A percentile compares a stretch with the other conserved stretches of the same genome.
These are phyloP conservation scores for Mycosphaerelloides madeirae DNA, from an alignment of 2,329 filamentous ascomycete genomes.

Conservation along the genomic window DNA sequence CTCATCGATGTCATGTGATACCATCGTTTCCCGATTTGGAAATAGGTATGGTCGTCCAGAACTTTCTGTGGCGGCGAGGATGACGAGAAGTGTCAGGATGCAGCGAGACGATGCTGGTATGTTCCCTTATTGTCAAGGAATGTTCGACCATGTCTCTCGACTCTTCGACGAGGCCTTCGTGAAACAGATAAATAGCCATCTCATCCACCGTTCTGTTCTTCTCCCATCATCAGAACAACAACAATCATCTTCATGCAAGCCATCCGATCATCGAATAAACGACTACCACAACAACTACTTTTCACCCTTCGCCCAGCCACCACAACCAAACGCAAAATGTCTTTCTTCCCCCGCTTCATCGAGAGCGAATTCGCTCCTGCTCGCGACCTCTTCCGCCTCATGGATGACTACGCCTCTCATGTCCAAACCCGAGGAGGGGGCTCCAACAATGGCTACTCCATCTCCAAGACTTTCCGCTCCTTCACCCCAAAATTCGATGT, in stretches of 20 bases:
- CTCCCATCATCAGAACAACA: conserved; percentile 22
- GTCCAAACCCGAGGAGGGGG: conserved; percentile 22
- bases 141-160: background rate
- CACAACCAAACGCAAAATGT: conserved; percentile 32
- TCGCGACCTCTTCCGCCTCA: conserved; percentile 41
- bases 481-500: conserved; percentile 78
- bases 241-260: conserved; percentile 25
- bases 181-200: no score
- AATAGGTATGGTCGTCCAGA: no score
- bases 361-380: conserved; percentile 33
- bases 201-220: background rate
- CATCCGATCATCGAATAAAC: conserved; percentile 20
- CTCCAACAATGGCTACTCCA: conserved; percentile 6
- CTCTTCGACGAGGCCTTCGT: conserved; percentile 10
- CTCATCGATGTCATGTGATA: no score
- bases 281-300: conserved; percentile 27
- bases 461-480: conserved; percentile 38
- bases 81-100: conserved; percentile 12
- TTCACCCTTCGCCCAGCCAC: conserved; percentile 14
- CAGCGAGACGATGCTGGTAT: conserved; percentile 11
- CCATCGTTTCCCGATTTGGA: no score
- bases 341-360: conserved; percentile 35
- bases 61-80: background rate
- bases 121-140: conserved; percentile 8
- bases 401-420: conserved; percentile 43